These are phyloP conservation scores for Gillenia trifoliata DNA, from an alignment of 306 rosid species.

Conservation along the genomic window DNA sequence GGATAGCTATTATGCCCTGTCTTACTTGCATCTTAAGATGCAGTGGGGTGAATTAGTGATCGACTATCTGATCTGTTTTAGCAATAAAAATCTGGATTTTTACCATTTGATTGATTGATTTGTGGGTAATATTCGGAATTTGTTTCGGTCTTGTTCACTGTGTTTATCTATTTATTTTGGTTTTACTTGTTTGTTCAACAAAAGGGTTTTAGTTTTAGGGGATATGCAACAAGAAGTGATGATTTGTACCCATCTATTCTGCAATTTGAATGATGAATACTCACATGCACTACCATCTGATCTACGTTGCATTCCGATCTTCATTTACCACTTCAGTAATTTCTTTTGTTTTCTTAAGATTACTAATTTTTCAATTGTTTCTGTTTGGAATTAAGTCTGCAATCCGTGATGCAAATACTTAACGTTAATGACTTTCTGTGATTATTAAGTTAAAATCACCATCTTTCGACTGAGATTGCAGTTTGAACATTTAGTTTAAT, in stretches of 20 bases:
- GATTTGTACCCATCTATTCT: slow-evolving; percentile 60
- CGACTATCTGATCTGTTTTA: slow-evolving; percentile 29
- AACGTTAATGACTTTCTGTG: slow-evolving; percentile 28
- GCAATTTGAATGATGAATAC: slow-evolving; percentile 54
- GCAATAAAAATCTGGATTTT: not conserved
- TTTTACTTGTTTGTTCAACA: not conserved
- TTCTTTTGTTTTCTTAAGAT: not conserved
- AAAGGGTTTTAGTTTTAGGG: not conserved
- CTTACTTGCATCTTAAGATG: slow-evolving; percentile 26
- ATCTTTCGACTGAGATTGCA: slow-evolving; percentile 79
- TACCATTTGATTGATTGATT: no score
- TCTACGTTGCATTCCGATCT: slow-evolving; percentile 32
- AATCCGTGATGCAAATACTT: slow-evolving; percentile 45
- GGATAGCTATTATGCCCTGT: slow-evolving; percentile 18
- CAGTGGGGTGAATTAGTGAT: slow-evolving; percentile 24
- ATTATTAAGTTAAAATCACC: slow-evolving; percentile 49
- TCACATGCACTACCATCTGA: slow-evolving; percentile 94
- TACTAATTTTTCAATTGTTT: not conserved
- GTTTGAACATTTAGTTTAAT: no score
- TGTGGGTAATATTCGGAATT: no score
- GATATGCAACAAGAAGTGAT: slow-evolving; percentile 44
- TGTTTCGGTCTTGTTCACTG: not conserved
- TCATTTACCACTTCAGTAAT: not conserved
- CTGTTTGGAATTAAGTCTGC: slow-evolving; percentile 11
- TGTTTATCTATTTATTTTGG: no score